These are phyloP conservation scores for Tetradesmus obliquus DNA, from an alignment of 139 green algal species.

Conservation along the genomic window DNA sequence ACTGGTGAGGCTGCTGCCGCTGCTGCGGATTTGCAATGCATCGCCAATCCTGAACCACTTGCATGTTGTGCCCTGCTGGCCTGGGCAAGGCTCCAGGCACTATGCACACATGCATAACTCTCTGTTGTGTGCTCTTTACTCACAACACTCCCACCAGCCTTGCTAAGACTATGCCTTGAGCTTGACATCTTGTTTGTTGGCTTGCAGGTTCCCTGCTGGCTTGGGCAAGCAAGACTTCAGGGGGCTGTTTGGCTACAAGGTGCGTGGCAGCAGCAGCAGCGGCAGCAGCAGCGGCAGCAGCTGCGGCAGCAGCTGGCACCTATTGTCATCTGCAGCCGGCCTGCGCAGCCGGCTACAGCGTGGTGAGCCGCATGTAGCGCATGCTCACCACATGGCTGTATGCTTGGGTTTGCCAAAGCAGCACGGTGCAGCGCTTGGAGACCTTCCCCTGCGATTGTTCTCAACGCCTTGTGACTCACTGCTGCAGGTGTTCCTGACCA, in stretches of 20 bases:
- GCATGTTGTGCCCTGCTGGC: no score
- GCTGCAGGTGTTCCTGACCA: slow-evolving; percentile 60
- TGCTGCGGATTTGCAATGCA: not conserved
- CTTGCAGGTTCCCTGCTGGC: slow-evolving; percentile 58
- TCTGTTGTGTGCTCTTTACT: no score
- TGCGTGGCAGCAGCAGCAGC: not conserved
- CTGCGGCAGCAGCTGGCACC: not conserved
- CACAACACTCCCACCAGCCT: no score
- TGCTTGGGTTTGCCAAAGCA: no score
- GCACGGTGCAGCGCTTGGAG: no score
- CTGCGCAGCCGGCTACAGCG: not conserved
- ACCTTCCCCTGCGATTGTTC: no score
- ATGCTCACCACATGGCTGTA: no score
- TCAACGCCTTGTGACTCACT: not conserved
- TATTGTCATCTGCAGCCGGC: not conserved
- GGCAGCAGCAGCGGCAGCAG: not conserved
- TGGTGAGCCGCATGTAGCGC: not conserved
- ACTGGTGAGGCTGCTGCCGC: slow-evolving; percentile 45
- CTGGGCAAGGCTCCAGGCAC: no score
- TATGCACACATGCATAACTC: no score
- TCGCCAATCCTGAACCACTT: not conserved
- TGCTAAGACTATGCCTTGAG: no score
- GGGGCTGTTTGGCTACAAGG: slow-evolving; percentile 67
- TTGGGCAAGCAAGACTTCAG: slow-evolving; percentile 51
- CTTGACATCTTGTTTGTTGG: no score